These are phyloP conservation scores for Nicotiana knightiana DNA, from an alignment of 257 asterid species.

Conservation along the genomic window DNA sequence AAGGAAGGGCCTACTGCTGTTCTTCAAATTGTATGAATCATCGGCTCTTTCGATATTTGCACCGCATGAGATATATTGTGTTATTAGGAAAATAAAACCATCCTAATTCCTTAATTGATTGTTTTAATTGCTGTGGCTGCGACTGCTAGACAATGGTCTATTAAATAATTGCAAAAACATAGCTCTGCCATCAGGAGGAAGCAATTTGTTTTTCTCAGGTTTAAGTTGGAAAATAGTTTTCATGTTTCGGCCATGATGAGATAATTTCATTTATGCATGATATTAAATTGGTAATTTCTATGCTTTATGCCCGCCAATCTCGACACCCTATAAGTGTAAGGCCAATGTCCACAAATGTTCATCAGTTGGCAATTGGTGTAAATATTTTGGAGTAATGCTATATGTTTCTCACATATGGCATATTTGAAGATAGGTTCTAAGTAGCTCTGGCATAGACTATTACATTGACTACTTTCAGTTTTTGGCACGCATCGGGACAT, in stretches of 20 bases:
- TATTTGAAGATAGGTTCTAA: not conserved
- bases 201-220: not conserved
- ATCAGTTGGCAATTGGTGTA: not conserved
- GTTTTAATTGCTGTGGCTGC: not conserved
- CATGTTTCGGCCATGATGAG: not conserved
- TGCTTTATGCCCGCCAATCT: not conserved
- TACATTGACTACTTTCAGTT: not conserved
- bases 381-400: not conserved
- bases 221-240: not conserved
- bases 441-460: not conserved
- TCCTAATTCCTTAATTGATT: not conserved
- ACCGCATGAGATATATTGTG: not conserved
- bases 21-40: slow-evolving; percentile 58
- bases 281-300: not conserved
- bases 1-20: slow-evolving; percentile 35
- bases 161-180: not conserved
- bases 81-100: not conserved
- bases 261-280: not conserved
- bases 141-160: not conserved
- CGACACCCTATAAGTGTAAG: not conserved
- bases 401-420: not conserved
- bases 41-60: not conserved
- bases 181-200: not conserved
- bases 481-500: not conserved
- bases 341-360: not conserved